Evolutionary conservation across 2,329 filamentous ascomycete genomes (phyloP).

Genomic region (Rhynchosporium agropyri): DNA sequence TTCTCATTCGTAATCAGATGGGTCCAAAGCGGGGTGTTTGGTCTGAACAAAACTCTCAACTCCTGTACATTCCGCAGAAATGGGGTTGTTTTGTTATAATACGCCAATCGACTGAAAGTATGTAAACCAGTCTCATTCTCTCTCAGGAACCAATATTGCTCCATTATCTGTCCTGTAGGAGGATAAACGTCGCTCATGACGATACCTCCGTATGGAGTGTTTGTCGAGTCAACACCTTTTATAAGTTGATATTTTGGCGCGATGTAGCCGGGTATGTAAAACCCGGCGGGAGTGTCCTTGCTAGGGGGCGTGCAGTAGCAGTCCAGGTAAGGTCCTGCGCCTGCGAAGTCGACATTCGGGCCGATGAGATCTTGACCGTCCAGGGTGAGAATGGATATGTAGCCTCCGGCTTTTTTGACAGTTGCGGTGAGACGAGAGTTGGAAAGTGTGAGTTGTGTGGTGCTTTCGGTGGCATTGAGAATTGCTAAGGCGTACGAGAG

Average conservation of each 20-base stretch:
- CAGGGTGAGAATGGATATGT: conserved; percentile 48
- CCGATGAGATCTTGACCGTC: conserved; percentile 58
- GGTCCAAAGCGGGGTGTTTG: conserved; percentile 62
- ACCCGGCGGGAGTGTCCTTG: conserved; percentile 44
- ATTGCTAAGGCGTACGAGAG: neutral
- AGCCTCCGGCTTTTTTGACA: conserved; percentile 48
- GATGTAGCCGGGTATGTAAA: conserved; percentile 59
- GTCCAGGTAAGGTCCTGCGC: conserved; percentile 61
- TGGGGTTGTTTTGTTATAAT: conserved; percentile 59
- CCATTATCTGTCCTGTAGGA: conserved; percentile 58
- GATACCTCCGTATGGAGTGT: conserved; percentile 58
- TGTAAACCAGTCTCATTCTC: conserved; percentile 66
- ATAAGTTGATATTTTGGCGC: conserved; percentile 54
- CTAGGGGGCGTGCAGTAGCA: conserved; percentile 60
- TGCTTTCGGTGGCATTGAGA: conserved; percentile 38
- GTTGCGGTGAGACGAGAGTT: conserved; percentile 50
- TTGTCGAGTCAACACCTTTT: conserved; percentile 52
- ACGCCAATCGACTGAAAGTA: conserved; percentile 61
- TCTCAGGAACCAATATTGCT: conserved; percentile 67
- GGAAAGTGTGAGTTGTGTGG: conserved; percentile 43
- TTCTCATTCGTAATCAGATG: conserved; percentile 60
- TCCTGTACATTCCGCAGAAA: conserved; percentile 62
- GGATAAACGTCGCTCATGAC: conserved; percentile 61
- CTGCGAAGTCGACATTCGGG: conserved; percentile 47
- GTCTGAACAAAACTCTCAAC: conserved; percentile 62